Evolutionary conservation across 306 rosid genomes (phyloP).

Genomic region (Abrus pulchellus): DNA sequence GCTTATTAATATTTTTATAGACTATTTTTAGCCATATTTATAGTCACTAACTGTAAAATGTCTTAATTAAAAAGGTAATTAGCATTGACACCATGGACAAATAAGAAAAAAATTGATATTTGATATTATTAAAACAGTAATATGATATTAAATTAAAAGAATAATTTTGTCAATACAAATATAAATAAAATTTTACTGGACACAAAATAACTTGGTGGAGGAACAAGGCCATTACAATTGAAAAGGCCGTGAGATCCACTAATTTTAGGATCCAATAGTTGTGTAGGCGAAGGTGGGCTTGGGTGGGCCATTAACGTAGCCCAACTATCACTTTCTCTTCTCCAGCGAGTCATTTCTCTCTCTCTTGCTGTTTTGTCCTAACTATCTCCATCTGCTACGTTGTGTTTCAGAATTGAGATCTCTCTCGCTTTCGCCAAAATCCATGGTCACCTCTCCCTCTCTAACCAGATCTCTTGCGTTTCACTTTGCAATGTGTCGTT

Average conservation of each 20-base stretch:
- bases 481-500: neutral
- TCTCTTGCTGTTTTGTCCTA: neutral
- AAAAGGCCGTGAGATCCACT: no score
- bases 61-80: no score
- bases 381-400: slow-evolving; percentile 27
- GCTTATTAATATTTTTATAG: no score
- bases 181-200: no score
- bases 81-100: no score
- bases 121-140: no score
- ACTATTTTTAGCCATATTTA: no score
- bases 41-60: no score
- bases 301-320: slow-evolving; percentile 20
- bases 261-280: no score
- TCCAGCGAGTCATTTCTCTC: neutral
- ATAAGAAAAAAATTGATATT: no score
- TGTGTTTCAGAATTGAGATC: slow-evolving; percentile 43
- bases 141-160: neutral
- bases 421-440: slow-evolving; percentile 31
- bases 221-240: no score
- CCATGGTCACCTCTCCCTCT: slow-evolving; percentile 32
- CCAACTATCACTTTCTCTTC: neutral
- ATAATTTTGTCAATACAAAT: neutral
- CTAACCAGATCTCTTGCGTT: slow-evolving; percentile 34
- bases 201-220: no score
- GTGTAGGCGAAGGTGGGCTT: neutral